Conservation (phyloP, 352 stramenopile genomes). For the Globisporangium irregulare region DNA sequence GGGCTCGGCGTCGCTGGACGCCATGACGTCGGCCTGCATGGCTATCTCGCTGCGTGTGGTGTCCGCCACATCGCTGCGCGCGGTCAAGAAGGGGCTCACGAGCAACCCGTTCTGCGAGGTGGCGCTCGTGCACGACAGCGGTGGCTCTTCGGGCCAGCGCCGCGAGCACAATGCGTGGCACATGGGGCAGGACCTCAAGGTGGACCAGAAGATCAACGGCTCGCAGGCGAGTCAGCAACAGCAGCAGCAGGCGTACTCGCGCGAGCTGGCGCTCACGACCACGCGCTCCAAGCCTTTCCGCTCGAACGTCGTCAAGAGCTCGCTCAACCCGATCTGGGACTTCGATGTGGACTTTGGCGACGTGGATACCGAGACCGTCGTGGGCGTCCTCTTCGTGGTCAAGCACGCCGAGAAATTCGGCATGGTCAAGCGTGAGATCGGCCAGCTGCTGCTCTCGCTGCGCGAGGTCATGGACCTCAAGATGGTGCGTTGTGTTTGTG, state of each 20-base stretch:
- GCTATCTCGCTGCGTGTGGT: constrained; percentile 58
- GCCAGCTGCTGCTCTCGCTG: constrained; percentile 59
- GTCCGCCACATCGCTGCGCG: constrained; percentile 48
- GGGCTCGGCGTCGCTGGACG: constrained; percentile 54
- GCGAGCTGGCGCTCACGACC: constrained; percentile 16
- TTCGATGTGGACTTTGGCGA: constrained; percentile 81
- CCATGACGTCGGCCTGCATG: constrained; percentile 55
- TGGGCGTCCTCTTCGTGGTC: constrained; percentile 68
- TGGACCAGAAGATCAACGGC: constrained; percentile 19
- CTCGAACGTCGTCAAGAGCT: constrained; percentile 61
- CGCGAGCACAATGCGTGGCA: constrained; percentile 34
- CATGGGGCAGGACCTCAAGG: constrained; percentile 49
- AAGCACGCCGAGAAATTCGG: constrained; percentile 72
- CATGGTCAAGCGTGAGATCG: constrained; percentile 72
- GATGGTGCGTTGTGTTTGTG: constrained; percentile 34
- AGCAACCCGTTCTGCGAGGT: constrained; percentile 73
- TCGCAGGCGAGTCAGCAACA: constrained; percentile 23
- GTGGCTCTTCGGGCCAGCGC: constrained; percentile 28
- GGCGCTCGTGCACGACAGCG: constrained; percentile 61
- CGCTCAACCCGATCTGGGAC: constrained; percentile 80
- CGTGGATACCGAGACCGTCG: constrained; percentile 59
- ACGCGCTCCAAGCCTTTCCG: constrained; percentile 49
- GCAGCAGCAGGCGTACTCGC: constrained; percentile 7
- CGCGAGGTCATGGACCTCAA: constrained; percentile 72
- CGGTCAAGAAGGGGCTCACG: constrained; percentile 67